A percentile compares a stretch with the other conserved stretches of the same genome.
phyloP scores from a whole-genome alignment of 306 rosid genomes.

The Senna tora region DNA sequence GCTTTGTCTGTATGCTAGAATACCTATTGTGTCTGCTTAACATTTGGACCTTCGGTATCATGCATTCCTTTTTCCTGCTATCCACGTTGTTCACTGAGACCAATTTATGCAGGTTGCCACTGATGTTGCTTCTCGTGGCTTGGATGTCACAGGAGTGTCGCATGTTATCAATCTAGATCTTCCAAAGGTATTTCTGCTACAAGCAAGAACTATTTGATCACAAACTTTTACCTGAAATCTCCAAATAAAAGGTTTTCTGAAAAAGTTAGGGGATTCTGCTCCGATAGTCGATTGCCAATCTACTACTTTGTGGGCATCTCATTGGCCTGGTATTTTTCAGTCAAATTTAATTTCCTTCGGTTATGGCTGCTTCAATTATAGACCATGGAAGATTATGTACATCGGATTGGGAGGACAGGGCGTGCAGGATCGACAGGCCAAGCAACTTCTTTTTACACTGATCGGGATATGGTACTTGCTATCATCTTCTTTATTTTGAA shows the following conservation, averaged over 20 bases:
- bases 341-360: constrained; percentile 61
- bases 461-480: constrained; percentile 69
- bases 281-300: constrained; percentile 39
- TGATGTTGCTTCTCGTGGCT: constrained; percentile 91
- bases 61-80: constrained; percentile 2
- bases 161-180: constrained; percentile 90
- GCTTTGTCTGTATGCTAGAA: constrained; percentile 10
- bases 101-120: constrained; percentile 72
- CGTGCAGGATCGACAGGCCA: constrained; percentile 88
- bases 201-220: constrained; percentile 23
- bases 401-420: constrained; percentile 93
- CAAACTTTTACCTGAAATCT: constrained; percentile 33
- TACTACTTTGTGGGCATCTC: constrained; percentile 51
- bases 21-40: background rate
- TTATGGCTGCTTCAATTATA: constrained; percentile 83
- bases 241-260: constrained; percentile 32
- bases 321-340: constrained; percentile 50
- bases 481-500: constrained; percentile 24
- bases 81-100: constrained; percentile 28
- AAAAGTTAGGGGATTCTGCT: constrained; percentile 25
- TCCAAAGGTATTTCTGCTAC: constrained; percentile 70
- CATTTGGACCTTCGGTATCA: constrained; percentile 13
- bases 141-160: constrained; percentile 92
- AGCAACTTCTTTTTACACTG: constrained; percentile 78
- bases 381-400: constrained; percentile 96